Evolutionary conservation across 1,284 basidiomycete genomes (phyloP), one percentile per base, ranked within the genome.

Genomic region (Exobasidium cylindrosporum): DNA sequence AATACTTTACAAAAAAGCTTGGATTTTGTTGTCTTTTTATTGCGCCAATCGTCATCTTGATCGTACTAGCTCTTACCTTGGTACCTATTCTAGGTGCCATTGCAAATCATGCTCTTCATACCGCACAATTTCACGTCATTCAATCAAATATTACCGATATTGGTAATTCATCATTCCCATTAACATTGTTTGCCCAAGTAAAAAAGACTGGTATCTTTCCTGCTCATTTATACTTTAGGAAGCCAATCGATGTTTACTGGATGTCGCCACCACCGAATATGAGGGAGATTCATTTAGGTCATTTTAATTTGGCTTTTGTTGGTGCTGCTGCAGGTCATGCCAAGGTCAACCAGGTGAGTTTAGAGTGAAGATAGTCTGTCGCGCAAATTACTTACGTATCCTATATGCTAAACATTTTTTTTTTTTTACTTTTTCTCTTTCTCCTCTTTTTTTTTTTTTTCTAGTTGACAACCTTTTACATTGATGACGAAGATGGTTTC

Each of bases 151-250:
- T 81, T 67, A 81, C 80, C 17, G 3, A 45, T 0, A 68, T 73
- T 3, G 55, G 61, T 52, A 79, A 81, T 68, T 64, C 68, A 28
- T 68, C 69, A 14, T 81, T 81, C 67, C 67, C 74, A 7, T 66
- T 81, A 54, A 73, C 77, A 4, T 70, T 81, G 57, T 67, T 77
- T 40, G 80, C 79, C 63, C 45, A 46, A 44, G 72, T 70, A 49
- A 75, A 72, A 62, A 81, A 81, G 67, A 73, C 76, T 54, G 80
- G 80, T 61, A 77, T 81, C 43, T 81, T 81, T 70, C 80, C 80
- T 10, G 80, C 80, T 26, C 73, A 77, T 40, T 60, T 81, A 30
- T 76, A 70, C 67, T 81, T 81, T 61, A 66, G 77, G 2, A 68
- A 75, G 44, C 80, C 80, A 7, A 72, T 81, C 17, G 60, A 74